Evolutionary conservation across 305 asterid genomes (phyloP).

Genomic region (Rubia tinctorum): DNA sequence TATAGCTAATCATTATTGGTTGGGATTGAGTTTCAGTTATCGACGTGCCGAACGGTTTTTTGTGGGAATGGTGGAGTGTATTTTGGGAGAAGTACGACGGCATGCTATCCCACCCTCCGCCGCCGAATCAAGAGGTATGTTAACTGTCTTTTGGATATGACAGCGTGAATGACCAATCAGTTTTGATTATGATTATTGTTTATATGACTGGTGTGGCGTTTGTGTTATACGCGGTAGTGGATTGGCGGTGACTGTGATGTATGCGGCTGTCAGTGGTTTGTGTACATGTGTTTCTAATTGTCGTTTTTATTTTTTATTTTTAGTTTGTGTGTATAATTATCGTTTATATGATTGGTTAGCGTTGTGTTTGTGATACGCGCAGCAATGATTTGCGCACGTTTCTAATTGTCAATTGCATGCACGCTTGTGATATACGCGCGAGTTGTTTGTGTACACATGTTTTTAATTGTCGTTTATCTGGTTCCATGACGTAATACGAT

Average conservation of each 20-base stretch:
- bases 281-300: neutral
- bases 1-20: neutral
- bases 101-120: neutral
- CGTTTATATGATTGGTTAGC: no score
- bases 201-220: no score
- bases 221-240: no score
- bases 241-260: no score
- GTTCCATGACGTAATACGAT: no score
- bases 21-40: conserved; percentile 29
- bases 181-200: neutral
- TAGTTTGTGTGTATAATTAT: neutral
- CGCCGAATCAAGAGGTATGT: conserved; percentile 17
- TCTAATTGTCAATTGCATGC: no score
- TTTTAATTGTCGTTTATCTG: neutral
- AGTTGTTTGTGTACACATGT: neutral
- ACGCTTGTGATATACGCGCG: no score
- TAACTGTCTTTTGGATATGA: neutral
- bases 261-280: no score
- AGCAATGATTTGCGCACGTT: no score
- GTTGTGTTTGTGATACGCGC: no score
- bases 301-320: neutral
- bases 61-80: conserved; percentile 51
- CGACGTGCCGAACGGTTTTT: conserved; percentile 46
- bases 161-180: neutral
- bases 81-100: conserved; percentile 40